Percentiles rank a stretch among this genome's conserved stretches.
Conservation (phyloP, 2,329 filamentous ascomycete species). For the Colletotrichum sp. region DNA sequence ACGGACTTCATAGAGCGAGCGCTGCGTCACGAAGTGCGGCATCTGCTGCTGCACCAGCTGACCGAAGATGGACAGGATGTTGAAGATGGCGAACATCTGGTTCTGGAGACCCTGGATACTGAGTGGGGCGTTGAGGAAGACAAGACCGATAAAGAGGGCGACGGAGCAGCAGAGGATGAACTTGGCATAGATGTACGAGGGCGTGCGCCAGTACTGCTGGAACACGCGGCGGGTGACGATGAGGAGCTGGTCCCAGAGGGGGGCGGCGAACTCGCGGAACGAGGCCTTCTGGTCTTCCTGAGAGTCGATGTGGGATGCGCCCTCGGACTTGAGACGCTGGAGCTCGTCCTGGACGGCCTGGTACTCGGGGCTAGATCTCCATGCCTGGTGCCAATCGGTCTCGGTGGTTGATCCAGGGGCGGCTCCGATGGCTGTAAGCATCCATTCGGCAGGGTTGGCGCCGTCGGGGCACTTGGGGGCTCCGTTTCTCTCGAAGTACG, state of each 20-base stretch:
- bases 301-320: background rate
- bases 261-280: constrained; percentile 62
- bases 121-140: constrained; percentile 62
- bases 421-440: constrained; percentile 31
- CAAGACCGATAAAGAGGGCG: constrained; percentile 67
- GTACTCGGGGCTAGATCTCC: constrained; percentile 48
- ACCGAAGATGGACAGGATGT: constrained; percentile 69
- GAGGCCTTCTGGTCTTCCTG: background rate
- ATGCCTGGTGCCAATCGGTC: constrained; percentile 52
- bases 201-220: constrained; percentile 80
- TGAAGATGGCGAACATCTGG: constrained; percentile 70
- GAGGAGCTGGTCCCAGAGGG: constrained; percentile 60
- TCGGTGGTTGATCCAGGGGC: constrained; percentile 51
- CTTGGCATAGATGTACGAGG: constrained; percentile 78
- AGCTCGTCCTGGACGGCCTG: constrained; percentile 22
- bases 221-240: constrained; percentile 61
- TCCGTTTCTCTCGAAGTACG: constrained; percentile 58
- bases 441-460: constrained; percentile 60
- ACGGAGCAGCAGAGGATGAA: constrained; percentile 51
- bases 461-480: constrained; percentile 50
- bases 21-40: constrained; percentile 71
- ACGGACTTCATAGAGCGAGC: constrained; percentile 69
- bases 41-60: constrained; percentile 65
- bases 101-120: constrained; percentile 68
- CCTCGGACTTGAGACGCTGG: constrained; percentile 19